These are phyloP conservation scores for Saxispiralis lemnorum DNA, from an alignment of 495 filamentous ascomycete species.

Conservation along the genomic window DNA sequence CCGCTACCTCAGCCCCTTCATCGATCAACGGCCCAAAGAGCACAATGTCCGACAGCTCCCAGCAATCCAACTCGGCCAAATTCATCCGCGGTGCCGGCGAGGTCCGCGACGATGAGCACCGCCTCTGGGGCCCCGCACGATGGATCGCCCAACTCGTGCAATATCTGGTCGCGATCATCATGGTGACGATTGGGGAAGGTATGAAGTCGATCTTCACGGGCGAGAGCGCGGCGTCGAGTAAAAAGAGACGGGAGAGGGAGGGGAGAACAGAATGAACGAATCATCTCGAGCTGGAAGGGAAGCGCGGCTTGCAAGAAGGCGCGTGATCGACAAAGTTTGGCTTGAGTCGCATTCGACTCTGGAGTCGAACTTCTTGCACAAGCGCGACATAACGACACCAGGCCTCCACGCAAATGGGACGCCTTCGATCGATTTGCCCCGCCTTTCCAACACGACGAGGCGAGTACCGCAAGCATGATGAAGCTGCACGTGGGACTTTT, in stretches of 20 bases:
- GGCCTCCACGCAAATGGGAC: no score
- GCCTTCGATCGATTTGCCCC: no score
- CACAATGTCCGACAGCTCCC: constrained; percentile 1
- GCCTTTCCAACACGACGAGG: no score
- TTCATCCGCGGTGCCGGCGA: constrained; percentile 11
- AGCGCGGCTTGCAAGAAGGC: no score
- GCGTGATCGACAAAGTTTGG: no score
- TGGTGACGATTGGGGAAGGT: constrained; percentile 13
- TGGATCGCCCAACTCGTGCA: constrained; percentile 12
- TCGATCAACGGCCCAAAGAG: not conserved
- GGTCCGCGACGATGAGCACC: constrained; percentile 6
- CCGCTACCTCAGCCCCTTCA: not conserved
- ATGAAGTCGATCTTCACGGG: constrained; percentile 10
- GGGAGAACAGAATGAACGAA: no score
- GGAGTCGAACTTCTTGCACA: no score
- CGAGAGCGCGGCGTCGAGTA: constrained; percentile 2
- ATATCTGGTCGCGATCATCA: constrained; percentile 16
- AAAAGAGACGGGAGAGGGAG: not conserved
- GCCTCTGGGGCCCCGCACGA: constrained; percentile 11
- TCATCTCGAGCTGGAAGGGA: no score
- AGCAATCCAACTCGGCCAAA: not conserved
- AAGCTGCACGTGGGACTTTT: no score
- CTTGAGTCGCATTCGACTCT: no score
- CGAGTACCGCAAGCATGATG: no score
- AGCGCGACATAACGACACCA: no score